A percentile compares a stretch with the other conserved stretches of the same genome.
phyloP scores from a whole-genome alignment of 441 rosid species.

The Pelargonium exstipulatum region DNA sequence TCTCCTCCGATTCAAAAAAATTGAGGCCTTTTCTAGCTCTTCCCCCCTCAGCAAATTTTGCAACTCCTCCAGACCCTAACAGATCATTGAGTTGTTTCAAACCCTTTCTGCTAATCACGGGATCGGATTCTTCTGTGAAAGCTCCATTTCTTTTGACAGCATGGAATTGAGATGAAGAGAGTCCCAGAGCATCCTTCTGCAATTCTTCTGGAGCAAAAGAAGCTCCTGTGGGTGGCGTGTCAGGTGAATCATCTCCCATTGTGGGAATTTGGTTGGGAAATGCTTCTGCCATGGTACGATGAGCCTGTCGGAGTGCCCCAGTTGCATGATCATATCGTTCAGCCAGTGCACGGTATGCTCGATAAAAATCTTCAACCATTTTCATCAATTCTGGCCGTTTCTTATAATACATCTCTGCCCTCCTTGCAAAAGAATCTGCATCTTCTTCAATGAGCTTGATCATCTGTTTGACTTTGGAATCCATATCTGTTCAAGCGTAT shows the following conservation, averaged over 20 bases:
- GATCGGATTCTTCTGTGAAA: constrained; percentile 53
- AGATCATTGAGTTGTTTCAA: constrained; percentile 45
- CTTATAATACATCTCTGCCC: constrained; percentile 62
- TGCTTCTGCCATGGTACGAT: constrained; percentile 55
- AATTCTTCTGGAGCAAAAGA: constrained; percentile 48
- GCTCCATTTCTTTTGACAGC: constrained; percentile 51
- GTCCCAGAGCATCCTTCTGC: constrained; percentile 52
- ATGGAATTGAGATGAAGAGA: constrained; percentile 35
- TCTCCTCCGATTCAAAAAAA: constrained; percentile 54
- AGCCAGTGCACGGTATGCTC: constrained; percentile 90
- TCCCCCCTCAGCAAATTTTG: constrained; percentile 30
- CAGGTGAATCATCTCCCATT: constrained; percentile 60
- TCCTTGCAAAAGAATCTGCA: constrained; percentile 96
- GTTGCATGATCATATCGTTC: constrained; percentile 97
- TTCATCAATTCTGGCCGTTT: constrained; percentile 95
- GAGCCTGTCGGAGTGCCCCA: constrained; percentile 51
- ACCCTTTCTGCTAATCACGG: constrained; percentile 42
- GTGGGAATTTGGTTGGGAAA: constrained; percentile 83
- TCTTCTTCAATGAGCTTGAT: constrained; percentile 96
- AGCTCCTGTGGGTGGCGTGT: constrained; percentile 41
- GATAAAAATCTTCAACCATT: constrained; percentile 38
- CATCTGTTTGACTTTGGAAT: constrained; percentile 86
- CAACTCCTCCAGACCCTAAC: constrained; percentile 38
- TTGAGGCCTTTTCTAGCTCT: constrained; percentile 63
- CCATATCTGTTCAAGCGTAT: constrained; percentile 70